Evolutionary conservation across 1,139 yeast species (phyloP).

Genomic region (Arxiozyma bovina): DNA sequence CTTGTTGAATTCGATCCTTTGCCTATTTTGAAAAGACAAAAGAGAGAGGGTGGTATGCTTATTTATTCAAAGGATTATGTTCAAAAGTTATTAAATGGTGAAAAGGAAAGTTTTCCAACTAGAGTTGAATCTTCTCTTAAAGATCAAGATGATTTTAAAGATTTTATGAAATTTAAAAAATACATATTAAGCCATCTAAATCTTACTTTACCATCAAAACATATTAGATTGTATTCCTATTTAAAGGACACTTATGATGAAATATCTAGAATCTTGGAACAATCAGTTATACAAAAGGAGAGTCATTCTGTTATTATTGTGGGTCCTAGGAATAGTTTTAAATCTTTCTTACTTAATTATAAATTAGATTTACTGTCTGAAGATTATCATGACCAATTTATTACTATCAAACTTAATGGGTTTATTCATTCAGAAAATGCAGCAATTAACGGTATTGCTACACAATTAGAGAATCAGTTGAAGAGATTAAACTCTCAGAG

Average conservation of each 20-base stretch:
- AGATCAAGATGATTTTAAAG: conserved; percentile 14
- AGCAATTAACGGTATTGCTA: conserved; percentile 79
- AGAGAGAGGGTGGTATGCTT: not conserved
- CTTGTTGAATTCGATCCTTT: not conserved
- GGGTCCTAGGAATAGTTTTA: conserved; percentile 79
- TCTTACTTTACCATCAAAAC: conserved; percentile 17
- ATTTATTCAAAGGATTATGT: not conserved
- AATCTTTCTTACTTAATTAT: conserved; percentile 52
- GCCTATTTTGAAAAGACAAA: not conserved
- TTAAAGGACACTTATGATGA: conserved; percentile 32
- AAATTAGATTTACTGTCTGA: conserved; percentile 44
- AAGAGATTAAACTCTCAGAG: conserved; percentile 17
- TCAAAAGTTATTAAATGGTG: not conserved
- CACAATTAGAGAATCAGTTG: conserved; percentile 57
- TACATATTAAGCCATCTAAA: conserved; percentile 19
- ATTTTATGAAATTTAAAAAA: conserved; percentile 15
- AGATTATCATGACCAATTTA: conserved; percentile 40
- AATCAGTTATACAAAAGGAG: conserved; percentile 59
- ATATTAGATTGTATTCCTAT: conserved; percentile 16
- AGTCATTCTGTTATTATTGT: conserved; percentile 74
- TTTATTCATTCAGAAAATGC: conserved; percentile 59
- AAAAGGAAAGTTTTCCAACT: not conserved
- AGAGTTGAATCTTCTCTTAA: not conserved
- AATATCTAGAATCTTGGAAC: conserved; percentile 49
- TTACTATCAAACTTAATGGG: conserved; percentile 62